A percentile compares a stretch with the other conserved stretches of the same genome.
These are phyloP conservation scores for Ogataea angusta DNA, from an alignment of 805 yeast genomes.

Conservation along the genomic window DNA sequence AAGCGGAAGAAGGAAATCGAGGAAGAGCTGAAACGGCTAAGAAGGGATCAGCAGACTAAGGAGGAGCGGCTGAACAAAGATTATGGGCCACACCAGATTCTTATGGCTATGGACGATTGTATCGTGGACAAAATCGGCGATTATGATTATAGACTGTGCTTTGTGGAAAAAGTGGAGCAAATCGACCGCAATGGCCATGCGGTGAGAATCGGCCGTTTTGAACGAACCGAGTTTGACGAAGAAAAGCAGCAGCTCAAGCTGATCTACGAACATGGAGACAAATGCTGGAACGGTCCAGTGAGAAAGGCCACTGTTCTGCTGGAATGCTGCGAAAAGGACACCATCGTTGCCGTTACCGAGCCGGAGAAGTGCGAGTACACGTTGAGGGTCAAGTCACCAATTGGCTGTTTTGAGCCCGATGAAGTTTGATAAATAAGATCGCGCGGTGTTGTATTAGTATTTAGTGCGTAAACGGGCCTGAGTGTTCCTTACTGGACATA, in stretches of 20 bases:
- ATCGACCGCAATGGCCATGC: conserved; percentile 42
- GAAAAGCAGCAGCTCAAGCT: conserved; percentile 16
- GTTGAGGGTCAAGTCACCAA: conserved; percentile 46
- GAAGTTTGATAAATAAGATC: neutral
- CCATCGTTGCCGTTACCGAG: conserved; percentile 69
- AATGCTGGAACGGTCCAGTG: conserved; percentile 93
- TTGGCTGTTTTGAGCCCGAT: conserved; percentile 37
- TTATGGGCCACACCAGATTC: conserved; percentile 63
- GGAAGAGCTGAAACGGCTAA: conserved; percentile 24
- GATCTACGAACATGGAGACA: conserved; percentile 58
- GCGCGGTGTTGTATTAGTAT: neutral
- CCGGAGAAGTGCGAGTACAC: conserved; percentile 84
- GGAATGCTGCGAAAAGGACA: conserved; percentile 60
- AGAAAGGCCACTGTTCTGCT: conserved; percentile 66
- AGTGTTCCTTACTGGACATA: conserved; percentile 40
- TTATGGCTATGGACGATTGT: conserved; percentile 51
- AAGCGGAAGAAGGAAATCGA: conserved; percentile 9
- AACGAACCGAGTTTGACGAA: conserved; percentile 12
- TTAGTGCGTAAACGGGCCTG: neutral
- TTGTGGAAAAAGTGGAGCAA: conserved; percentile 57
- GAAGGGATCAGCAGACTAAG: conserved; percentile 14
- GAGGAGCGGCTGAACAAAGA: conserved; percentile 19
- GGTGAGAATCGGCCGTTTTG: conserved; percentile 49
- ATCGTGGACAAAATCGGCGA: conserved; percentile 56
- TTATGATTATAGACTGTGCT: conserved; percentile 63